Evolutionary conservation across 2,329 filamentous ascomycete genomes (phyloP), one percentile per base, ranked within the genome.

Genomic region (Claviceps pazoutovae): DNA sequence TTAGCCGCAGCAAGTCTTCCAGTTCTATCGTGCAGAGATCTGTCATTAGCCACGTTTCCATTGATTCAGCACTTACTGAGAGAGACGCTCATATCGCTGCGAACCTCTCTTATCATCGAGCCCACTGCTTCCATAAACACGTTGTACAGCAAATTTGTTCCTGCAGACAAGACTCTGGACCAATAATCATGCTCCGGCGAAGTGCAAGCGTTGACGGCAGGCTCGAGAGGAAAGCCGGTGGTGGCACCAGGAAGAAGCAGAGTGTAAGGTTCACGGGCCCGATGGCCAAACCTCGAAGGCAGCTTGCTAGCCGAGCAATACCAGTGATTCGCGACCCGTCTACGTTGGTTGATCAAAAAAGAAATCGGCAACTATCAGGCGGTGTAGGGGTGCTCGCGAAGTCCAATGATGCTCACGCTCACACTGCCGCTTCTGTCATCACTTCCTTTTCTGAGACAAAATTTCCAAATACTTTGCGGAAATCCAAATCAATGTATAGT

Each of bases 31-130:
- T 44, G 8, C 56, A 56, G 34, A 70, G 70, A 48, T 69, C 71
- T 34, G 67, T 72, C 19, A 65, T 68, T 53, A 54, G 56, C 1
- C 64, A 76, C 19, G 69, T 76, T 48, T 68, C 73, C 49, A 75
- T 80, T 45, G 67, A 73, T 56, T 73, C 74, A 1, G 65, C 63
- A 11, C 62, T 67, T 3, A 75, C 76, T 2, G 72, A 76, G 48
- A 70, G 77, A 51, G 78, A 84, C 62, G 83, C 83, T 7, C 74
- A 79, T 41, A 72, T 76, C 41, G 82, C 83, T 21, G 83, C 83
- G 7, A 68, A 71, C 37, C 68, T 81, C 59, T 83, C 83, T 1
- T 86, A 78, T 60, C 63, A 68, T 6, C 71, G 75, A 54, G 75
- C 77, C 17, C 69, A 71, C 51, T 68, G 76, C n/a, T 69, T 69